A percentile compares a stretch with the other conserved stretches of the same genome.
These are phyloP conservation scores for Beta vulgaris DNA, from an alignment of 148 eudicot species.

Conservation along the genomic window DNA sequence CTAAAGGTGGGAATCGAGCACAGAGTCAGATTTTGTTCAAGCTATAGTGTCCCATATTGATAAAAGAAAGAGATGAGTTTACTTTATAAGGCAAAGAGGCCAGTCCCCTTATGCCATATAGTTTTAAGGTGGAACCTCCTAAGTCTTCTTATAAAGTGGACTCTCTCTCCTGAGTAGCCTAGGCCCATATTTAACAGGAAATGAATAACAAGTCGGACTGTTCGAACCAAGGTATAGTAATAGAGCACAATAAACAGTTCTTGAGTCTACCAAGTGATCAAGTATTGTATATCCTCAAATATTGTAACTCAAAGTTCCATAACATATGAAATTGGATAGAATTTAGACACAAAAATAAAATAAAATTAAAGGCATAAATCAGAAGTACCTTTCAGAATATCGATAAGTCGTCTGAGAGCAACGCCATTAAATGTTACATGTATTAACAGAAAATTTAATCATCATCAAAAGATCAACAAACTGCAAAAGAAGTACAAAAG, in stretches of 20 bases:
- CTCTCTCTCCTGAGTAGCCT: too few species aligned
- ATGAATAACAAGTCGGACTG: too few species aligned
- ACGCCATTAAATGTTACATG: slow-evolving; percentile 1
- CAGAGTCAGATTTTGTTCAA: too few species aligned
- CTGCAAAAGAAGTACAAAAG: background rate
- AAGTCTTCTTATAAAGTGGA: too few species aligned
- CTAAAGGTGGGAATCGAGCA: too few species aligned
- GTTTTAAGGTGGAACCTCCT: too few species aligned
- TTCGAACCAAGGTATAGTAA: too few species aligned
- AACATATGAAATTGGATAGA: background rate
- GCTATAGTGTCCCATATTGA: too few species aligned
- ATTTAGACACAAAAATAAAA: background rate
- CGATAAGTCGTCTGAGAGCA: slow-evolving; percentile 43
- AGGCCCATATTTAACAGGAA: too few species aligned
- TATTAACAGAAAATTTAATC: background rate
- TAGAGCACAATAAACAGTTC: background rate
- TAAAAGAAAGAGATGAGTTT: too few species aligned
- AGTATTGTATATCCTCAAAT: background rate
- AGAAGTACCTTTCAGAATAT: slow-evolving; percentile 60
- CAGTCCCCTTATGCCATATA: too few species aligned
- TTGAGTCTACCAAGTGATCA: background rate
- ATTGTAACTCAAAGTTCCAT: background rate
- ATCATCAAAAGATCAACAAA: background rate
- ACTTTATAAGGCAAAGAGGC: too few species aligned
- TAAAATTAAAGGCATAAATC: background rate